A percentile compares a stretch with the other conserved stretches of the same genome.
These are phyloP conservation scores for Piper betle DNA, from an alignment of 164 flowering plant genomes.

Conservation along the genomic window DNA sequence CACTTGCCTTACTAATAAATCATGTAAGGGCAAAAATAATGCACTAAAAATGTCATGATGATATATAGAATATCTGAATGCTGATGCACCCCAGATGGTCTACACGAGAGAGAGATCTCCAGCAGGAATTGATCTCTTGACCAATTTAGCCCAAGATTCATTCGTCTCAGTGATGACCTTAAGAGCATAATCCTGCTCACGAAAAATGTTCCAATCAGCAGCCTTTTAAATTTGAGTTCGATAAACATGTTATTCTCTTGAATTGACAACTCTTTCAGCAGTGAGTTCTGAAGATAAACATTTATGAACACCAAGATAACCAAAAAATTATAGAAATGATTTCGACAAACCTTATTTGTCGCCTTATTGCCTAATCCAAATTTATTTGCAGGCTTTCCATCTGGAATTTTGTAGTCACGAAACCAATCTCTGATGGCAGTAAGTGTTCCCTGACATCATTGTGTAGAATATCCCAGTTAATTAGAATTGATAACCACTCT, in stretches of 20 bases:
- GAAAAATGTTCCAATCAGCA: too few species aligned
- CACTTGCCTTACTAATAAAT: too few species aligned
- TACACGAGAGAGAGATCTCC: constrained; percentile 83
- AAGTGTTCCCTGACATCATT: constrained; percentile 62
- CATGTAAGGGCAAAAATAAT: too few species aligned
- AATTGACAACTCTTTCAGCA: too few species aligned
- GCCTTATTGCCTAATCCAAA: too few species aligned
- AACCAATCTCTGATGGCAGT: constrained; percentile 97
- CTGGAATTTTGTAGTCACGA: constrained; percentile 97
- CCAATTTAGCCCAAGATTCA: constrained; percentile 86
- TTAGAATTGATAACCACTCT: not conserved
- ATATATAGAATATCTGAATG: not conserved
- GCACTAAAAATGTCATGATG: too few species aligned
- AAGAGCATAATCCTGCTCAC: constrained; percentile 69
- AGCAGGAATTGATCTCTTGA: constrained; percentile 62
- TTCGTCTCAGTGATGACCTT: constrained; percentile 77
- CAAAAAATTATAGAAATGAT: too few species aligned
- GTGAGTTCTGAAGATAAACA: too few species aligned
- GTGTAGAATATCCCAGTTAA: not conserved
- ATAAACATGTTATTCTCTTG: too few species aligned
- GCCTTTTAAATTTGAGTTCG: too few species aligned
- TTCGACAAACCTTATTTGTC: too few species aligned
- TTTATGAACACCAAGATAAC: too few species aligned
- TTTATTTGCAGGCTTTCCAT: constrained; percentile 93
- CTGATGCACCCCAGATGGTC: constrained; percentile 1